Base-by-base conservation (phyloP, 1,284 basidiomycete species). In the Fomitopsis schrenkii region DNA sequence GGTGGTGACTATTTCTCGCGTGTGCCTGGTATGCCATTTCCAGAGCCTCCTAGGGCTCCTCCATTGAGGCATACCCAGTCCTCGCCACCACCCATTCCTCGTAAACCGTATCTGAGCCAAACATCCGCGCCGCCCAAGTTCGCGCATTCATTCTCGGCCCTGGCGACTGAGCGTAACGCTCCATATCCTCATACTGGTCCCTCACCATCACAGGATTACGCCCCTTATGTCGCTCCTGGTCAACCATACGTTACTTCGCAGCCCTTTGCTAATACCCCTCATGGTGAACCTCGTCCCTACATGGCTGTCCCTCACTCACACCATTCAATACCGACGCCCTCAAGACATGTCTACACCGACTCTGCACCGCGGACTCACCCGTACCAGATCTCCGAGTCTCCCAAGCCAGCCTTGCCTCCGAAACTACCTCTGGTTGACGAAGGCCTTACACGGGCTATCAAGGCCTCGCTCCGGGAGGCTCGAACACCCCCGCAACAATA, bases 391-490 rank as follows among this genome's bases (percentile, higher is more conserved):
- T 19, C 19, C 8, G 38, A n/a, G 17, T 50, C 59, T 17, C 45
- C 55, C 46, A 57, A 53, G 22, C 61, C 61, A 5, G 10, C 41
- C 9, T 17, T 73, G 10, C 72, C 71, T 17, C 71, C 70, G 22
- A 71, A 70, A 52, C 68, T 69, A 14, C 28, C 64, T 41, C 67
- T 73, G 8, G 70, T 75, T 19, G 75, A 76, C 10, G 71, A 71
- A 38, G 74, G 75, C n/a, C 61, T 80, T 9, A 68, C 70, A 40
- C 69, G 71, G 14, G 80, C 74, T 9, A 69, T 90, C 22, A 80
- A 81, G n/a, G 65, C 86, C 36, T 88, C 88, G 2, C 77, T 79
- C 45, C 79, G 80, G 46, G 82, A 84, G 59, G 76, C 79, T 4
- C 71, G 71, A 33, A 75, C 75, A 60, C 70, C 75, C 46, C 66